Percentiles rank a stretch among this genome's conserved stretches.
These are phyloP conservation scores for Drechslerella dactyloides DNA, from an alignment of 2,329 filamentous ascomycete genomes.

Conservation along the genomic window DNA sequence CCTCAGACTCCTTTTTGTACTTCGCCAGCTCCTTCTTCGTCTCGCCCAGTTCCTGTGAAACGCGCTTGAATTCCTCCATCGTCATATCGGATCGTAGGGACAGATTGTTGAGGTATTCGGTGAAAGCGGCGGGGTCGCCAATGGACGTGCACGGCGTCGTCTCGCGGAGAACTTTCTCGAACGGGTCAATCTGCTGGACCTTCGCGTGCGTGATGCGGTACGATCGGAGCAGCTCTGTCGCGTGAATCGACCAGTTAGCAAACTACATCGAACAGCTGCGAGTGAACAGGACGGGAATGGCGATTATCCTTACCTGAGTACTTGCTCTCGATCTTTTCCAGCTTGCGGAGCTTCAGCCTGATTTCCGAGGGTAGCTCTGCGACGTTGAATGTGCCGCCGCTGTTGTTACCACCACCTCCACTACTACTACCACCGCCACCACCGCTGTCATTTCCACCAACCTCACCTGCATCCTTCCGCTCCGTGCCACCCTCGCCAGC, in stretches of 20 bases:
- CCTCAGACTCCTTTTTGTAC: constrained; percentile 68
- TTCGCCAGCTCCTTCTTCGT: constrained; percentile 78
- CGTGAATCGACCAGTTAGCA: constrained; percentile 27
- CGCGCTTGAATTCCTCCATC: constrained; percentile 86
- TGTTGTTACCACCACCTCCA: neutral
- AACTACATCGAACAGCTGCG: neutral
- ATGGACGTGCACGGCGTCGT: constrained; percentile 92
- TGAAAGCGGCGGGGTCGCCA: constrained; percentile 78
- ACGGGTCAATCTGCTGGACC: constrained; percentile 85
- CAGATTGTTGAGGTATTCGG: constrained; percentile 88
- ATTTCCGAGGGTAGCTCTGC: constrained; percentile 75
- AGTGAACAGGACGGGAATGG: neutral
- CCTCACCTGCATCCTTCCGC: constrained; percentile 30
- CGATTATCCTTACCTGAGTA: constrained; percentile 71
- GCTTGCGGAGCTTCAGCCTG: constrained; percentile 74
- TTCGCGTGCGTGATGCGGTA: constrained; percentile 90
- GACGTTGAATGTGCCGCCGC: constrained; percentile 27
- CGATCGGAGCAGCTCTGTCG: constrained; percentile 81
- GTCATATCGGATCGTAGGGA: constrained; percentile 89
- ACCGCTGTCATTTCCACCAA: neutral
- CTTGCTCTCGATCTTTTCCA: constrained; percentile 87
- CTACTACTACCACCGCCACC: constrained; percentile 5
- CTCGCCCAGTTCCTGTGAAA: constrained; percentile 80
- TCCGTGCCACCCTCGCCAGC: constrained; percentile 41
- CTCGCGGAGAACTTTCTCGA: constrained; percentile 88